A percentile compares a stretch with the other conserved stretches of the same genome.
Evolutionary conservation across 805 yeast species (phyloP).

Genomic region (Candida fluviatilis): DNA sequence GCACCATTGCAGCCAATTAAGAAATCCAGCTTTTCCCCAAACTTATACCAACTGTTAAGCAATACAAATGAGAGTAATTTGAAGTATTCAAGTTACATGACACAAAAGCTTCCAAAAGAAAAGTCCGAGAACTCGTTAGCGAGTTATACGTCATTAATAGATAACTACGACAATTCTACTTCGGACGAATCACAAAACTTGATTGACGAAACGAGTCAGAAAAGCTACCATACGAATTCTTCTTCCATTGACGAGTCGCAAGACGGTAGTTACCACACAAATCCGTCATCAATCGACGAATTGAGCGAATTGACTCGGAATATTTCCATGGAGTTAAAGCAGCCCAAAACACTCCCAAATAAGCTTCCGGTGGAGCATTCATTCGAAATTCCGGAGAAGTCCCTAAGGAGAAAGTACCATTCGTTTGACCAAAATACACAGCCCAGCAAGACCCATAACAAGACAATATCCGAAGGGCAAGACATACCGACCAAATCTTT

Average conservation of each 20-base stretch:
- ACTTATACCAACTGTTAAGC: neutral
- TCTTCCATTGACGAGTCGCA: neutral
- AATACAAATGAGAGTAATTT: neutral
- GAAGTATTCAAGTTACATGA: neutral
- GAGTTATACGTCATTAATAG: slow-evolving; percentile 27
- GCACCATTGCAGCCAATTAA: slow-evolving; percentile 19
- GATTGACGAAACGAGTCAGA: neutral
- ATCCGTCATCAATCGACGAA: slow-evolving; percentile 1
- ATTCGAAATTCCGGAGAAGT: neutral
- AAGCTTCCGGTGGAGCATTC: neutral
- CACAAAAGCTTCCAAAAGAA: slow-evolving; percentile 5
- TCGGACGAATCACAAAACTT: slow-evolving; percentile 2
- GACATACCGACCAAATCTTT: neutral
- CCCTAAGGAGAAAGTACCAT: neutral
- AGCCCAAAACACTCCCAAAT: too few species aligned
- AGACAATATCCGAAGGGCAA: neutral
- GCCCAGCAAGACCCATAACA: neutral
- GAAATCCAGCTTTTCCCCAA: neutral
- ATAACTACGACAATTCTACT: slow-evolving; percentile 20
- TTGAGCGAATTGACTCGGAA: neutral
- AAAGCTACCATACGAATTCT: slow-evolving; percentile 1
- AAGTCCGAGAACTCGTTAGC: slow-evolving; percentile 17
- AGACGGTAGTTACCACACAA: neutral
- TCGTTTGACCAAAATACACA: neutral
- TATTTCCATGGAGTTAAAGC: too few species aligned